Base-by-base conservation (phyloP, 306 rosid genomes). In the Crataegus laevigata region DNA sequence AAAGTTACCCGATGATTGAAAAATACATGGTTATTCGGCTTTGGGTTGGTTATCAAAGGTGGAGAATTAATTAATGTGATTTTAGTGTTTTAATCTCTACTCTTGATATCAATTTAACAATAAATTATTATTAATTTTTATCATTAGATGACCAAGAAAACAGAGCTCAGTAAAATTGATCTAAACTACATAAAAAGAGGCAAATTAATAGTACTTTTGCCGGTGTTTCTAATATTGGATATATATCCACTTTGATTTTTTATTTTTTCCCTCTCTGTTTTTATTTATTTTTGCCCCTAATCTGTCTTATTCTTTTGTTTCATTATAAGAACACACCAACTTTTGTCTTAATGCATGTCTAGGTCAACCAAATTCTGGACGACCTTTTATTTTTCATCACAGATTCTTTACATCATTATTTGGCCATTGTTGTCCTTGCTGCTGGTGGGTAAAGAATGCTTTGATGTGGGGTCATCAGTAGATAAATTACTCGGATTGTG, bases 371-470 rank as follows among this genome's bases (percentile, higher is more conserved):
- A 57, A 74, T 77, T 25, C 68, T 77, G 72, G 83, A 80, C 86
- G 19, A 76, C 81, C 75, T 17, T 60, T 29, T 75, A 76, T 63
- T 68, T 60, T 75, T 87, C 69, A 73, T 15, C 69, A 25, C 68
- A 72, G 81, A 17, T 75, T 71, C 78, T 78, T 52, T 24, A 74
- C 30, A 69, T 3, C 14, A 57, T 50, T 50, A 50, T 50, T 50
- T 80, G 66, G 76, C 63, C 80, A 71, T 21, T 58, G 45, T 74
- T 84, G 75, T 60, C 19, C 77, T 45, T 67, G 45, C 24, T 17
- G 73, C 24, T 30, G 75, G 77, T 75, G 79, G 86, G 76, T 68
- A 65, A 28, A 65, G 47, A 66, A 75, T 78, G 75, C 76, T 76
- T 73, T 62, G 21, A 60, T 59, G 51, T 34, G 66, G 75, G 32